Conservation (phyloP, 208 protist genomes). For the Trypanosoma conorhini region DNA sequence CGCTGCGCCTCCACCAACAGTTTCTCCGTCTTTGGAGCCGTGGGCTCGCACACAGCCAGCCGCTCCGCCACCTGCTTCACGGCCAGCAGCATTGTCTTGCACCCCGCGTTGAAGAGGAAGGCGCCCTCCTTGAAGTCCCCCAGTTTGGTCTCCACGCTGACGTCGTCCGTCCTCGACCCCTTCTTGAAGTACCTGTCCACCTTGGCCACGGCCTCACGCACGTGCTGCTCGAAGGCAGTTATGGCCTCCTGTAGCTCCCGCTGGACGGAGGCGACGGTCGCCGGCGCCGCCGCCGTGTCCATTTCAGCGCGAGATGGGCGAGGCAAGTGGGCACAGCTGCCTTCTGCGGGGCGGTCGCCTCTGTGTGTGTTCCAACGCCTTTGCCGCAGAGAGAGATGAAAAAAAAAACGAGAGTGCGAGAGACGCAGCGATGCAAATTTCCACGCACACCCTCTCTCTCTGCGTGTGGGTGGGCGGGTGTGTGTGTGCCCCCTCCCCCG, state of each 20-base stretch:
- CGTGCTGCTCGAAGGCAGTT: constrained; percentile 6
- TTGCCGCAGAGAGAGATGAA: no score
- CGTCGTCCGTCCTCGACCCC: not conserved
- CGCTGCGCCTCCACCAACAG: not conserved
- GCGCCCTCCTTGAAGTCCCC: constrained; percentile 17
- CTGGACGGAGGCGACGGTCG: not conserved
- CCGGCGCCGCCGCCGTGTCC: no score
- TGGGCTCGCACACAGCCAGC: not conserved
- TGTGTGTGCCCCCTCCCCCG: not conserved
- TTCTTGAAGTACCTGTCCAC: constrained; percentile 19
- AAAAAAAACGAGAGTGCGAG: no score
- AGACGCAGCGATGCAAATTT: no score
- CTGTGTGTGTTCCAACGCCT: no score
- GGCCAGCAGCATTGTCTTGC: not conserved
- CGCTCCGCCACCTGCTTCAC: not conserved
- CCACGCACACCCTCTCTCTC: no score
- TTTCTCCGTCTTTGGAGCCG: not conserved
- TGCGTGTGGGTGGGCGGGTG: not conserved
- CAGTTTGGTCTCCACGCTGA: constrained; percentile 5
- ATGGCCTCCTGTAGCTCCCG: not conserved
- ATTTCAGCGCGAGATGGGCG: not conserved
- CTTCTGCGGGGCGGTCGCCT: no score
- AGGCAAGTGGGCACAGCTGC: no score
- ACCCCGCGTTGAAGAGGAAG: constrained; percentile 14
- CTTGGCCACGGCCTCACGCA: constrained; percentile 6